phyloP scores from a whole-genome alignment of 2,329 filamentous ascomycete species.

The Aspergillus sp. region DNA sequence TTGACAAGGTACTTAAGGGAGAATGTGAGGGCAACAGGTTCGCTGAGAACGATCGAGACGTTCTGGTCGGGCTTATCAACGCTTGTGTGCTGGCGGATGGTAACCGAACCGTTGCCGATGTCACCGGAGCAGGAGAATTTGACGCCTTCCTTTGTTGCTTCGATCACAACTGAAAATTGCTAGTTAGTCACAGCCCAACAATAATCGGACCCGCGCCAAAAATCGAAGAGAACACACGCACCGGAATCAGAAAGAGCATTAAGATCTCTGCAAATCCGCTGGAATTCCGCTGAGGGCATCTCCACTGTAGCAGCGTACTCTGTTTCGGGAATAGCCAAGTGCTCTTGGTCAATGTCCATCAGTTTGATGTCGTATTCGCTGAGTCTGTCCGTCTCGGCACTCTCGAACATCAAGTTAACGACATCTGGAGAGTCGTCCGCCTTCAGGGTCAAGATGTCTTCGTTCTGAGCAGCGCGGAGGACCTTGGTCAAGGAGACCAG shows the following conservation, averaged over 20 bases:
- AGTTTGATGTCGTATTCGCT: slow-evolving; percentile 99
- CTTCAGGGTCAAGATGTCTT: slow-evolving; percentile 94
- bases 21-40: slow-evolving; percentile 93
- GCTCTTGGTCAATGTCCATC: slow-evolving; percentile 99
- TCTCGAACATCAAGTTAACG: slow-evolving; percentile 95
- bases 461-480: slow-evolving; percentile 86
- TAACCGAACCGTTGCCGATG: slow-evolving; percentile 93
- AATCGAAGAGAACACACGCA: slow-evolving; percentile 58
- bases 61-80: slow-evolving; percentile 85
- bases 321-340: slow-evolving; percentile 97
- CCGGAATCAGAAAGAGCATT: slow-evolving; percentile 92
- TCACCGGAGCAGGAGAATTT: slow-evolving; percentile 93
- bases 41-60: slow-evolving; percentile 84
- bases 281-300: slow-evolving; percentile 88
- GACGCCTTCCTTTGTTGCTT: slow-evolving; percentile 94
- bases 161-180: slow-evolving; percentile 72
- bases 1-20: slow-evolving; percentile 99
- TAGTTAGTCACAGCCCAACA: not conserved
- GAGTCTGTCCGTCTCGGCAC: slow-evolving; percentile 78
- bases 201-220: not conserved
- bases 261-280: slow-evolving; percentile 90
- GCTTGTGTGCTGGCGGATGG: slow-evolving; percentile 82
- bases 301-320: slow-evolving; percentile 90
- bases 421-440: slow-evolving; percentile 95
- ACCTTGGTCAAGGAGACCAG: slow-evolving; percentile 96